These are phyloP conservation scores for Botrytis aclada DNA, from an alignment of 2,329 filamentous ascomycete genomes.

Conservation along the genomic window DNA sequence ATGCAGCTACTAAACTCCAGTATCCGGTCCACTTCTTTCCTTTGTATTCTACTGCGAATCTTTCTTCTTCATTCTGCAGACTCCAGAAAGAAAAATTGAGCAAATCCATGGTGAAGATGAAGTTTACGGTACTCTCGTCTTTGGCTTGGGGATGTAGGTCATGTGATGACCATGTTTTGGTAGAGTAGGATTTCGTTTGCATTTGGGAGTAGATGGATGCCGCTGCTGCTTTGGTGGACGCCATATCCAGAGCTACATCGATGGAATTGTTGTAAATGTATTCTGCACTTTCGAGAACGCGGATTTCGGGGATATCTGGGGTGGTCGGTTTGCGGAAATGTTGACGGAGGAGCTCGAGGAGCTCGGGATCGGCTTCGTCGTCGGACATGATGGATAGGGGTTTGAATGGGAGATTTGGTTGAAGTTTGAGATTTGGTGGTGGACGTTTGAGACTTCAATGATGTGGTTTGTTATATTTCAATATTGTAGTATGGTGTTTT, in stretches of 20 bases:
- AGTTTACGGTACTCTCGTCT: constrained; percentile 76
- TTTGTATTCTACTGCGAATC: constrained; percentile 80
- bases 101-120: constrained; percentile 96
- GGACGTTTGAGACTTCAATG: background rate
- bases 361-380: constrained; percentile 84
- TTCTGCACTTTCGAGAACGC: constrained; percentile 77
- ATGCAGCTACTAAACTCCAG: constrained; percentile 83
- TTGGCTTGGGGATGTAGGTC: constrained; percentile 84
- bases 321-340: constrained; percentile 62
- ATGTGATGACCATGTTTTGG: constrained; percentile 81
- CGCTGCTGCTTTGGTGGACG: constrained; percentile 78
- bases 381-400: constrained; percentile 65
- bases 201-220: constrained; percentile 76
- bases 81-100: constrained; percentile 99
- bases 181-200: constrained; percentile 79
- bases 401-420: background rate
- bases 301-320: constrained; percentile 66
- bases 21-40: constrained; percentile 89
- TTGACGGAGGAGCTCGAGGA: constrained; percentile 80
- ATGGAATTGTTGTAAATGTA: constrained; percentile 89
- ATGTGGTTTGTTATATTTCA: background rate
- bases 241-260: constrained; percentile 85
- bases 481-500: background rate
- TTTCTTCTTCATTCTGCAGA: constrained; percentile 58
- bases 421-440: background rate